Percentiles rank a stretch among this genome's conserved stretches.
These are phyloP conservation scores for Raddia guianensis DNA, from an alignment of 176 grass and related monocot species.

Conservation along the genomic window DNA sequence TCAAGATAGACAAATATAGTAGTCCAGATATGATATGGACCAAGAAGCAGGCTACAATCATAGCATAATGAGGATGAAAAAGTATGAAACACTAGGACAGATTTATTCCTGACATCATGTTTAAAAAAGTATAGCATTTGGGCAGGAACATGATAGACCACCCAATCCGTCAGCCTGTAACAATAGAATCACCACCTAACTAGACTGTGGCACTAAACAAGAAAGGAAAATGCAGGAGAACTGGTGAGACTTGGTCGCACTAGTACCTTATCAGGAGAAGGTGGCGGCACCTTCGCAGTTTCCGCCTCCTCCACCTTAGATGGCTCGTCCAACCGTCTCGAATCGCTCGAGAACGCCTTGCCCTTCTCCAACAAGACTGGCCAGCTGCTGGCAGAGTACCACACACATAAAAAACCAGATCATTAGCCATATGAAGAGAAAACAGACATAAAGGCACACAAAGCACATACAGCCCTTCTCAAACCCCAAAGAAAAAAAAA, in stretches of 20 bases:
- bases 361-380: slow-evolving; percentile 48
- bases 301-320: slow-evolving; percentile 85
- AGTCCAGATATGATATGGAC: background rate
- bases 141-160: background rate
- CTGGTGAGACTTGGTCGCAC: background rate
- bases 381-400: slow-evolving; percentile 35
- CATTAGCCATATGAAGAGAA: background rate
- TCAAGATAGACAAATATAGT: background rate
- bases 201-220: background rate
- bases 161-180: background rate
- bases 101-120: background rate
- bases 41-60: background rate
- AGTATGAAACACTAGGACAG: background rate
- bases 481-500: background rate
- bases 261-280: slow-evolving; percentile 70
- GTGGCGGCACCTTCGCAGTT: slow-evolving; percentile 54
- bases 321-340: slow-evolving; percentile 57
- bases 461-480: background rate
- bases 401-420: background rate
- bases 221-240: slow-evolving; percentile 16
- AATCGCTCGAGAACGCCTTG: slow-evolving; percentile 52
- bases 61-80: background rate
- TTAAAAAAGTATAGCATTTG: background rate
- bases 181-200: background rate
- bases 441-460: background rate